Base-by-base conservation (phyloP, 1,139 yeast species). In the Maudiozyma humilis region DNA sequence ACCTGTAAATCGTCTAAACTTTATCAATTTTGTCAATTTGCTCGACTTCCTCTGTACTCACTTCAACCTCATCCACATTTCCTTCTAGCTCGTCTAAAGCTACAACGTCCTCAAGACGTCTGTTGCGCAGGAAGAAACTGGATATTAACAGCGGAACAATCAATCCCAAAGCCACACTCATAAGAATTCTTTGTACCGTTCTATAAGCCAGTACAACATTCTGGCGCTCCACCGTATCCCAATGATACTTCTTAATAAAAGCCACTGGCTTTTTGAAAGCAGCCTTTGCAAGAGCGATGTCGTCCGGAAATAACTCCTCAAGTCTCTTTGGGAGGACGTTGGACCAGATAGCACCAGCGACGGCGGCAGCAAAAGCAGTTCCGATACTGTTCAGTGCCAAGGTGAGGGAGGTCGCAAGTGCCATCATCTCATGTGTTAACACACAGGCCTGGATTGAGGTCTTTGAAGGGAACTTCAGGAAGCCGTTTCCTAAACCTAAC, bases 401-500 rank as follows among this genome's bases (percentile, higher is more conserved):
- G 59, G 74, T 75, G 38, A 78, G 60, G 0, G 82, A 71, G 38
- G 77, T 68, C 18, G 75, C 70, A 42, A 74, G 66, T 18, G 80
- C 79, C 75, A 77, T 73, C 60, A 74, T 68, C 54, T 76, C 77
- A 60, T 76, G 82, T 14, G 51, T 46, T 51, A 70, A 71, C 29
- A 80, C 75, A 51, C 74, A 70, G 0, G 85, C 66, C 52, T 76
- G 78, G 51, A 79, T 75, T 20, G 82, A 73, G 6, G 78, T 79
- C 57, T 78, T 84, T 8, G 79, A 71, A 16, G 81, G 70, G 57
- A 77, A 78, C 18, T 83, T 77, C 66, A 79, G 76, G 59, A 80
- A 73, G 31, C 85, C 85, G 44, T 84, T 84, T 51, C 84, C 87
- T 47, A 81, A 74, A 55, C 87, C 87, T 56, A 79, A 63, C 32